phyloP scores from a whole-genome alignment of 768 basidiomycete genomes.

The Leucocoprinus leucothites region DNA sequence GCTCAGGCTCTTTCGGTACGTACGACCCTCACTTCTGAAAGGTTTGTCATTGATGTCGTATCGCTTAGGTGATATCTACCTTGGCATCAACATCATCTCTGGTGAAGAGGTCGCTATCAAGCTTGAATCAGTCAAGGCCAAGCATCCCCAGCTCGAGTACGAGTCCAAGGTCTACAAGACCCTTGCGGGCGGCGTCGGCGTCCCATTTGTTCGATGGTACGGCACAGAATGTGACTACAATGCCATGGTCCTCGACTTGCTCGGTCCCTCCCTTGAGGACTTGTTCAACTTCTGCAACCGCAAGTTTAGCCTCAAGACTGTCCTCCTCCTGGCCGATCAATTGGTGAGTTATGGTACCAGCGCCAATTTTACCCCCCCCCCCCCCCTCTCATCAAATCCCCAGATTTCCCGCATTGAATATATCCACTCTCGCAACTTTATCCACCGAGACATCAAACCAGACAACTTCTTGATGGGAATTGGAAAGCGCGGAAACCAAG shows the following conservation, averaged over 20 bases:
- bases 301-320: constrained; percentile 97
- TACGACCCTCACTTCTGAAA: constrained; percentile 16
- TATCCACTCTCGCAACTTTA: constrained; percentile 99
- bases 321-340: constrained; percentile 94
- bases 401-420: constrained; percentile 99
- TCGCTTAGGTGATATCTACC: constrained; percentile 89
- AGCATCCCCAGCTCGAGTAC: constrained; percentile 99
- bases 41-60: constrained; percentile 10
- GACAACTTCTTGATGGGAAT: constrained; percentile 99
- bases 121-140: constrained; percentile 99
- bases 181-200: constrained; percentile 97
- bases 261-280: constrained; percentile 89
- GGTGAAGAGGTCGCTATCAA: constrained; percentile 99
- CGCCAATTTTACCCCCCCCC: constrained; percentile 16
- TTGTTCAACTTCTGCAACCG: constrained; percentile 96
- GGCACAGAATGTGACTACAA: constrained; percentile 98
- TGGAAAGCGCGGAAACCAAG: constrained; percentile 99
- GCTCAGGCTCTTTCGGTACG: constrained; percentile 96
- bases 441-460: constrained; percentile 97
- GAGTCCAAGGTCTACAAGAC: constrained; percentile 96
- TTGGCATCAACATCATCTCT: constrained; percentile 99
- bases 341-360: constrained; percentile 51
- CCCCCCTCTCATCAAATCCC: constrained; percentile 21
- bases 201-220: constrained; percentile 96
- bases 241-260: constrained; percentile 97